Percentiles rank a stretch among this genome's conserved stretches.
phyloP scores from a whole-genome alignment of 2,329 filamentous ascomycete species.

The Curvularia lunata region DNA sequence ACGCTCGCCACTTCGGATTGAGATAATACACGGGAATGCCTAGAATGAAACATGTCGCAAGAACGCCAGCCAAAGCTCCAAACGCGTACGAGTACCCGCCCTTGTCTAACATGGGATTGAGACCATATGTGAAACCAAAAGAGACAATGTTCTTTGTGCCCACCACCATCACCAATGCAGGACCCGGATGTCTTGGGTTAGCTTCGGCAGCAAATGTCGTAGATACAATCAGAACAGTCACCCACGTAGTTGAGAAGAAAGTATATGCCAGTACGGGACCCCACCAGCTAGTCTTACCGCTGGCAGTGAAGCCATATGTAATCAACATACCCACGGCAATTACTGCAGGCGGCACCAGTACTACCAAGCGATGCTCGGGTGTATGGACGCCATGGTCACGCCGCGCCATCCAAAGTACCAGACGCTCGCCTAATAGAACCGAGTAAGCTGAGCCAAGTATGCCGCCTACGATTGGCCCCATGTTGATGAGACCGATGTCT shows the following conservation, averaged over 20 bases:
- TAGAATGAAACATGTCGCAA: not conserved
- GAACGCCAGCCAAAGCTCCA: not conserved
- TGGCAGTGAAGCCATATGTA: conserved; percentile 2
- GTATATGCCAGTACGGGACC: too few relatives aligned
- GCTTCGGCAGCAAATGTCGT: conserved; percentile 6
- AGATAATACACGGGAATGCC: not conserved
- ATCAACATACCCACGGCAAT: conserved; percentile 1
- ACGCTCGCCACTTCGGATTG: not conserved
- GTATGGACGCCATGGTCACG: conserved; percentile 1
- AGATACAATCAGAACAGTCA: not conserved
- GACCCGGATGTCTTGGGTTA: not conserved
- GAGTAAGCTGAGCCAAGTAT: too few relatives aligned
- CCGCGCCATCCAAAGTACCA: not conserved
- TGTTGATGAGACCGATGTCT: not conserved
- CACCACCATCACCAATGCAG: conserved; percentile 3
- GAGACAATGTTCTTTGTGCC: conserved; percentile 6
- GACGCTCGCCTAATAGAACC: too few relatives aligned
- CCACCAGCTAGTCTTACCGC: not conserved
- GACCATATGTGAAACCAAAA: not conserved
- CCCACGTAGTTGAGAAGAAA: too few relatives aligned
- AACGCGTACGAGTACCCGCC: conserved; percentile 1
- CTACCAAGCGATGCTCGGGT: conserved; percentile 3
- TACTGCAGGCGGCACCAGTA: not conserved
- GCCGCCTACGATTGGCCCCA: too few relatives aligned
- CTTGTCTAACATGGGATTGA: not conserved